Conservation (phyloP, 352 stramenopile genomes). For the Phytophthora fragariae region DNA sequence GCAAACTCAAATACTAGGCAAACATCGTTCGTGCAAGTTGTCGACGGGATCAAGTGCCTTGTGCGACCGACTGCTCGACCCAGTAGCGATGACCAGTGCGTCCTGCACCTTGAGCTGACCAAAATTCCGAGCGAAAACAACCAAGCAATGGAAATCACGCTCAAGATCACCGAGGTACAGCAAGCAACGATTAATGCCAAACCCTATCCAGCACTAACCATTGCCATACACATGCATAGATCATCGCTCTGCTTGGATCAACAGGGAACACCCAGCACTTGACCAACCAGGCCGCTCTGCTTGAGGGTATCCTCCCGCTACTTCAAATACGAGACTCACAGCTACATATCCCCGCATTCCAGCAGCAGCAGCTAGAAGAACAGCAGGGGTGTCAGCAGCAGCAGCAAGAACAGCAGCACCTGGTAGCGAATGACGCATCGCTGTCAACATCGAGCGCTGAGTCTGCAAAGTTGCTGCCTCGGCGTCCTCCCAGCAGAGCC, state of each 20-base stretch:
- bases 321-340: constrained; percentile 31
- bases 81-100: constrained; percentile 18
- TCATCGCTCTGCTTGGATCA: constrained; percentile 27
- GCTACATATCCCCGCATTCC: constrained; percentile 15
- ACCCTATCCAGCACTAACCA: not conserved
- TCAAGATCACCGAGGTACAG: constrained; percentile 37
- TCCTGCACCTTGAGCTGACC: constrained; percentile 29
- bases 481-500: constrained; percentile 10
- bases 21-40: constrained; percentile 7
- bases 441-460: not conserved
- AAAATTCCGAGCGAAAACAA: constrained; percentile 17
- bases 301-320: constrained; percentile 29
- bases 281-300: constrained; percentile 31
- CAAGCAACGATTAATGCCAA: not conserved
- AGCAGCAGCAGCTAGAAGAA: constrained; percentile 14
- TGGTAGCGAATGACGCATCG: not conserved
- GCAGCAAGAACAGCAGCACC: not conserved
- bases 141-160: constrained; percentile 37
- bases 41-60: constrained; percentile 29
- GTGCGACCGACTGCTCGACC: constrained; percentile 28
- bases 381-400: not conserved
- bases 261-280: constrained; percentile 25
- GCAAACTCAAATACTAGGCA: not conserved
- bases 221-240: constrained; percentile 16
- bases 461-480: constrained; percentile 10